Percentiles rank a stretch among this genome's conserved stretches.
These are phyloP conservation scores for Solanum paucissectum DNA, from an alignment of 257 asterid genomes.

Conservation along the genomic window DNA sequence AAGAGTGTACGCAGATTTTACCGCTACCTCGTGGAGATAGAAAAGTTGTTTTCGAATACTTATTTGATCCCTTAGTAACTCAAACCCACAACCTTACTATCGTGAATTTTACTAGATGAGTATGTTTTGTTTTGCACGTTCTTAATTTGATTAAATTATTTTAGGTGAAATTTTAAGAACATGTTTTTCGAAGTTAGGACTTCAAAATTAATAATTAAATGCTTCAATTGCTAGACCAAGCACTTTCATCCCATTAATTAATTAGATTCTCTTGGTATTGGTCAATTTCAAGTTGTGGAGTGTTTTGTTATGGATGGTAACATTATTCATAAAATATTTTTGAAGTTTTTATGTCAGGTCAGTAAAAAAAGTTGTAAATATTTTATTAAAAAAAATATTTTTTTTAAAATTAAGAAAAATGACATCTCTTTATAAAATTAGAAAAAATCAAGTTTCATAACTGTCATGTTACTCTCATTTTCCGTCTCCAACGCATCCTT, in stretches of 20 bases:
- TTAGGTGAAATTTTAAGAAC: too few relatives aligned
- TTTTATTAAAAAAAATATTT: too few relatives aligned
- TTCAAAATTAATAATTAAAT: too few relatives aligned
- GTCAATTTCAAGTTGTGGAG: neutral
- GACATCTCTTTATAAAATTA: neutral
- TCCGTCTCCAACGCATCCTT: neutral
- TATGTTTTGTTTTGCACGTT: too few relatives aligned
- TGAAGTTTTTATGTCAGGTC: neutral
- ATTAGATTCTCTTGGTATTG: neutral
- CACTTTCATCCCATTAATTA: neutral
- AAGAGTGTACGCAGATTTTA: too few relatives aligned
- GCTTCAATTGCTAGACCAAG: neutral
- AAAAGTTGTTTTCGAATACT: too few relatives aligned
- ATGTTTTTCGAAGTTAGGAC: neutral
- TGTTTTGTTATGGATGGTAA: neutral
- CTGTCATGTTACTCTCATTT: neutral
- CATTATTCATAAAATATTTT: neutral
- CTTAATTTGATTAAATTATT: too few relatives aligned
- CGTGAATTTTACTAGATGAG: too few relatives aligned
- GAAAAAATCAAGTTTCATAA: too few relatives aligned
- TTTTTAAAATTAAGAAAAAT: too few relatives aligned
- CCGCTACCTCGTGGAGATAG: rapidly evolving
- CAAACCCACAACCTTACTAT: too few relatives aligned
- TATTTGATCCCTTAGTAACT: too few relatives aligned
- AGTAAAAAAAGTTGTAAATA: neutral